Conservation (phyloP, 2,329 filamentous ascomycete genomes). For the Lomentospora prolificans region DNA sequence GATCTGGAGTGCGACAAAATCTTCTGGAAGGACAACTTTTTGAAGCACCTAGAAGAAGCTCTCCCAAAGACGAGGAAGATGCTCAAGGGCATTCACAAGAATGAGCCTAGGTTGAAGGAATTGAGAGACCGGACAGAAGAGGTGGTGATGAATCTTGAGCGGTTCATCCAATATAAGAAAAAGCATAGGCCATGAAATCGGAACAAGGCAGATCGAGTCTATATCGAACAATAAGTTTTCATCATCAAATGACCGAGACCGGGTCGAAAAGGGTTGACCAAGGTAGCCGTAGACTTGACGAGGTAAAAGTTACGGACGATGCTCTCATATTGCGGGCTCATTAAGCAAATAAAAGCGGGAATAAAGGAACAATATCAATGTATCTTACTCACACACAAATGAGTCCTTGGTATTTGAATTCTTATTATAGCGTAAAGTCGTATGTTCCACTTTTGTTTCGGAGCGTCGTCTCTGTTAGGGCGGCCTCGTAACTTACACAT, state of each 20-base stretch:
- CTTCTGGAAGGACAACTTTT: constrained; percentile 53
- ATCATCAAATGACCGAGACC: too few relatives aligned
- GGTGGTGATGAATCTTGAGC: constrained; percentile 46
- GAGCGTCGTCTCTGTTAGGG: too few relatives aligned
- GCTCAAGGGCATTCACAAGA: constrained; percentile 53
- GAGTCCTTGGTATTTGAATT: neutral
- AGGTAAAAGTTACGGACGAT: neutral
- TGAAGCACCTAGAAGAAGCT: constrained; percentile 46
- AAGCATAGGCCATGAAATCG: constrained; percentile 44
- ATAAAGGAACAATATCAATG: neutral
- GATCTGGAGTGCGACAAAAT: constrained; percentile 48
- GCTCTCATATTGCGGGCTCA: too few relatives aligned
- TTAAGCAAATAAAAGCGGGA: neutral
- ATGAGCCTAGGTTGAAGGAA: constrained; percentile 35
- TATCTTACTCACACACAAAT: neutral
- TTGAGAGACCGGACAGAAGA: constrained; percentile 51
- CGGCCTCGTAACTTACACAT: too few relatives aligned
- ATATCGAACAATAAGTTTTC: too few relatives aligned
- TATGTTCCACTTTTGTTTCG: too few relatives aligned
- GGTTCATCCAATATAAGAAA: constrained; percentile 57
- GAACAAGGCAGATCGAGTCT: too few relatives aligned
- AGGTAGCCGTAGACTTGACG: neutral
- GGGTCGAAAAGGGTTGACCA: too few relatives aligned
- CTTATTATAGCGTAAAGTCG: neutral
- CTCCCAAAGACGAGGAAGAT: constrained; percentile 44